Evolutionary conservation across 2,329 filamentous ascomycete genomes (phyloP).

Genomic region (Cordyceps cicadae): DNA sequence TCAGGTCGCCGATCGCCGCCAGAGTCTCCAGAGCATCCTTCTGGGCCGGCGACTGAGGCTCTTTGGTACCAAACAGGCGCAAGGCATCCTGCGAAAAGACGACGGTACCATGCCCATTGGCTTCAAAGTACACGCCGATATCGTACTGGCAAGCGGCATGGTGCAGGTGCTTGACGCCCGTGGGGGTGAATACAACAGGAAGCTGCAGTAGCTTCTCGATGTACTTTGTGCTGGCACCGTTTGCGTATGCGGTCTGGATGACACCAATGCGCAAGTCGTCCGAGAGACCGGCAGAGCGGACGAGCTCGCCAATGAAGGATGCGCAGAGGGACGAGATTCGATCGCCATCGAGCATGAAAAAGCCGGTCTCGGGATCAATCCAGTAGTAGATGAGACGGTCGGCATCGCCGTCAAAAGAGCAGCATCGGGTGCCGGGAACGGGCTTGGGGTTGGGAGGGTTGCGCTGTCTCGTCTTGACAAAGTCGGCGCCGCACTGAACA

Average conservation of each 20-base stretch:
- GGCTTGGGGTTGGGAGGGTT: slow-evolving; percentile 78
- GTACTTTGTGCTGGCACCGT: slow-evolving; percentile 88
- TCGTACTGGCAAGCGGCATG: slow-evolving; percentile 94
- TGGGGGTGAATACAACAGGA: slow-evolving; percentile 86
- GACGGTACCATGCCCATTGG: slow-evolving; percentile 94
- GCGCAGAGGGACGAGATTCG: slow-evolving; percentile 92
- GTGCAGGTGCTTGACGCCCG: slow-evolving; percentile 94
- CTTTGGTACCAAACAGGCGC: slow-evolving; percentile 65
- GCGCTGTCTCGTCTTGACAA: slow-evolving; percentile 92
- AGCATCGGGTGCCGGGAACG: slow-evolving; percentile 67
- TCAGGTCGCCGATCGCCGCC: slow-evolving; percentile 74
- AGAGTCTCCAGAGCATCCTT: slow-evolving; percentile 83
- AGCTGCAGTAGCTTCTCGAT: slow-evolving; percentile 81
- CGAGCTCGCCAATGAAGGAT: slow-evolving; percentile 85
- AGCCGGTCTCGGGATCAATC: slow-evolving; percentile 69
- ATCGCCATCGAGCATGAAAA: slow-evolving; percentile 91
- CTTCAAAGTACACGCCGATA: slow-evolving; percentile 96
- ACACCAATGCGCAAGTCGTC: slow-evolving; percentile 84
- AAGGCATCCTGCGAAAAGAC: slow-evolving; percentile 84
- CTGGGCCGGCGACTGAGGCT: slow-evolving; percentile 86
- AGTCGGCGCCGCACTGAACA: slow-evolving; percentile 80
- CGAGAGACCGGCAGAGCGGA: slow-evolving; percentile 68
- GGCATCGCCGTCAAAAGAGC: slow-evolving; percentile 89
- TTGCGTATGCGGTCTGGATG: slow-evolving; percentile 95
- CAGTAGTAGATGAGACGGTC: slow-evolving; percentile 96